These are phyloP conservation scores for Colletotrichum tamarilloi DNA, from an alignment of 2,329 filamentous ascomycete genomes.

Conservation along the genomic window DNA sequence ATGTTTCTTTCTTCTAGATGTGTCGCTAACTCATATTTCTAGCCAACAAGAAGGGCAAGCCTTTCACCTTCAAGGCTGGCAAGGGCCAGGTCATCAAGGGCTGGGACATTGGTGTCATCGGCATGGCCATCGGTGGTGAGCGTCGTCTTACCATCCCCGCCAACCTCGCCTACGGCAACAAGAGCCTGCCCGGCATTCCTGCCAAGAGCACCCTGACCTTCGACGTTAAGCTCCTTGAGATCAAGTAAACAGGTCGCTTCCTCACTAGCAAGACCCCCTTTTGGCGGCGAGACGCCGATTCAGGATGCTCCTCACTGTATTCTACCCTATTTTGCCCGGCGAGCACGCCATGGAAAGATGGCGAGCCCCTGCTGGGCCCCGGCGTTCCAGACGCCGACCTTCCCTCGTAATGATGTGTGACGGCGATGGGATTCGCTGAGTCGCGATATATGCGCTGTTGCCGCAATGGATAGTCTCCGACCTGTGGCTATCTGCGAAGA, in stretches of 20 bases:
- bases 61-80: constrained; percentile 95
- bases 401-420: constrained; percentile 37
- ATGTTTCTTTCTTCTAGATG: neutral
- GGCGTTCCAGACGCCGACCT: constrained; percentile 27
- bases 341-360: constrained; percentile 19
- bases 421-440: constrained; percentile 31
- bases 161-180: constrained; percentile 88
- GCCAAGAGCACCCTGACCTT: constrained; percentile 92
- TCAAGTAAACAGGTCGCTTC: constrained; percentile 70
- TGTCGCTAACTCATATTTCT: constrained; percentile 34
- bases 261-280: neutral
- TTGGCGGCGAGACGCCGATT: constrained; percentile 29
- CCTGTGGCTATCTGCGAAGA: constrained; percentile 56
- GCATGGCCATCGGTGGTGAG: constrained; percentile 95
- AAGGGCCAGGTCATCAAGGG: constrained; percentile 98
- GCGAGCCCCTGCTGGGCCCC: constrained; percentile 10
- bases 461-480: constrained; percentile 58
- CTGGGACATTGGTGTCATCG: constrained; percentile 94
- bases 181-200: constrained; percentile 85
- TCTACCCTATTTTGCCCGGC: constrained; percentile 26
- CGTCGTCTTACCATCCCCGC: constrained; percentile 91
- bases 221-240: constrained; percentile 87
- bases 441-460: constrained; percentile 47
- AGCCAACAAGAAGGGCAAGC: constrained; percentile 99
- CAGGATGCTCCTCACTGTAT: constrained; percentile 23